phyloP scores from a whole-genome alignment of 805 yeast genomes.

The Suhomyces faveliae region DNA sequence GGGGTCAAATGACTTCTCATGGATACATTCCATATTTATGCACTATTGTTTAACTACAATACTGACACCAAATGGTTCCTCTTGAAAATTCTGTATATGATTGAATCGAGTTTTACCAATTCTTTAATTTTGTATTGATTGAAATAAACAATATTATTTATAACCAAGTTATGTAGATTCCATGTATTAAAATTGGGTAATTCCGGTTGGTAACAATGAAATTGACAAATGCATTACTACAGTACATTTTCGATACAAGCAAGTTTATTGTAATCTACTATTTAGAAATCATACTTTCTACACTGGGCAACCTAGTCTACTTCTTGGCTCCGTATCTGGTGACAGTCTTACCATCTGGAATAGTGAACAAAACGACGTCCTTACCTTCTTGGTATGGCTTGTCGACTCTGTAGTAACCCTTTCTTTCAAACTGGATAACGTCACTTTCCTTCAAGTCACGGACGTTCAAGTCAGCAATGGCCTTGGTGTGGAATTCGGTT shows the following conservation, averaged over 20 bases:
- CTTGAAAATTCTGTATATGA: too few relatives aligned
- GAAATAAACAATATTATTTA: too few relatives aligned
- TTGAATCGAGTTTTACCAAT: too few relatives aligned
- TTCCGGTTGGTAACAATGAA: background rate
- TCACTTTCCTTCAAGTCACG: constrained; percentile 25
- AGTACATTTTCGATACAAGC: too few relatives aligned
- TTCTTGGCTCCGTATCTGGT: constrained; percentile 22
- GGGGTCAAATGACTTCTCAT: background rate
- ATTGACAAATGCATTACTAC: too few relatives aligned
- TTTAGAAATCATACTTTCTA: background rate
- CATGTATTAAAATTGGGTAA: too few relatives aligned
- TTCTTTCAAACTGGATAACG: constrained; percentile 29
- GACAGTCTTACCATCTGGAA: constrained; percentile 31
- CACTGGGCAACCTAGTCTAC: too few relatives aligned
- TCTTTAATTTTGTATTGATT: too few relatives aligned
- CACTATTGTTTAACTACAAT: background rate
- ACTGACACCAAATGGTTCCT: too few relatives aligned
- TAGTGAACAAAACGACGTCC: constrained; percentile 27
- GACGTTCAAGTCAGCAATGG: constrained; percentile 27
- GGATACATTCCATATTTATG: background rate
- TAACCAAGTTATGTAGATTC: too few relatives aligned
- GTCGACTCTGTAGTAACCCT: constrained; percentile 31
- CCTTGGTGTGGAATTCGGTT: constrained; percentile 25
- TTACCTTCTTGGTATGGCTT: constrained; percentile 18
- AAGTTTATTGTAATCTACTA: too few relatives aligned